Conservation (phyloP, 2,329 filamentous ascomycete species). For the Monilinia laxa region DNA sequence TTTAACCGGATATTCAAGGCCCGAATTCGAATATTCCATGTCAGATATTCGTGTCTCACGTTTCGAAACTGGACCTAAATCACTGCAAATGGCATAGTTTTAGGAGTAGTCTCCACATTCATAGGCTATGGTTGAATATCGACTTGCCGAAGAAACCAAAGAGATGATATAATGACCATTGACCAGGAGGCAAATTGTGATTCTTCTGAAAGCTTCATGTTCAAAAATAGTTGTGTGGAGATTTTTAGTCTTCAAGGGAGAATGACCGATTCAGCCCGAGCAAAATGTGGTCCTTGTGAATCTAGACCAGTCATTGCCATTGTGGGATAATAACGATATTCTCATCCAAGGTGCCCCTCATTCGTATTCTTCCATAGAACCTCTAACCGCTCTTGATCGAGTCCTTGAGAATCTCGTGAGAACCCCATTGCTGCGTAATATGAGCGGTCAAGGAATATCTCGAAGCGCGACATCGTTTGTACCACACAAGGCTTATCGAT, state of each 20-base stretch:
- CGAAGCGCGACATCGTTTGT: background rate
- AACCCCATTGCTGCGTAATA: background rate
- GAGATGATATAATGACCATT: no score
- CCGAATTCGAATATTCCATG: background rate
- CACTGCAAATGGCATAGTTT: no score
- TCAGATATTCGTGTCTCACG: background rate
- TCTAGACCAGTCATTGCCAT: slow-evolving; percentile 16
- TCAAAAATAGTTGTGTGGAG: background rate
- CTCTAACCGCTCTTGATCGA: background rate
- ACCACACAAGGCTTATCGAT: slow-evolving; percentile 20
- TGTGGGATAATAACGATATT: background rate
- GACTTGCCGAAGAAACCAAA: background rate
- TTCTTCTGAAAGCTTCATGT: background rate
- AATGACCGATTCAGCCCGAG: slow-evolving; percentile 13
- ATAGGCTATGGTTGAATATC: background rate
- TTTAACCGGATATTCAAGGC: background rate
- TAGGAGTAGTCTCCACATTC: background rate
- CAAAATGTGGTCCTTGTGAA: slow-evolving; percentile 11
- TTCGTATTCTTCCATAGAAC: background rate
- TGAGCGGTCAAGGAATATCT: slow-evolving; percentile 18
- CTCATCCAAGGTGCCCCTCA: background rate
- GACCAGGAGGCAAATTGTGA: background rate
- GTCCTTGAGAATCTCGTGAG: background rate
- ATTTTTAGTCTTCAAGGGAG: slow-evolving; percentile 1
- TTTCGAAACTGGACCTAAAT: background rate